Percentiles rank a stretch among this genome's conserved stretches.
Evolutionary conservation across 2,329 filamentous ascomycete genomes (phyloP).

Genomic region (Ascocoryne sarcoides): DNA sequence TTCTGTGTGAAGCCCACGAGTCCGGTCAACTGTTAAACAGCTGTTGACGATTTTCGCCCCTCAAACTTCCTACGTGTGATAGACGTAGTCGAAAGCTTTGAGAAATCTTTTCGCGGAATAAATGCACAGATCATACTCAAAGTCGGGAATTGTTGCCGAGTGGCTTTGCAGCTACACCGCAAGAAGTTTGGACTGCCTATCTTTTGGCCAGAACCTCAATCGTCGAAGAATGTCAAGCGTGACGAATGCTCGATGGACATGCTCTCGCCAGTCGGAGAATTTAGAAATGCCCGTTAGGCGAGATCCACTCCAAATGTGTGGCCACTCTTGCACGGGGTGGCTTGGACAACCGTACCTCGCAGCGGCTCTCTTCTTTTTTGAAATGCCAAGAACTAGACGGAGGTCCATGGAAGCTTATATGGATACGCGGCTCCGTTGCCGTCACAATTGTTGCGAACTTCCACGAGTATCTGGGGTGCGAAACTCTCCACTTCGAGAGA

Average conservation of each 20-base stretch:
- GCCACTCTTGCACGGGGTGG: background rate
- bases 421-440: constrained; percentile 12
- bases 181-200: background rate
- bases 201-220: too few relatives aligned
- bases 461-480: constrained; percentile 1
- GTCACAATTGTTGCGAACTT: constrained; percentile 5
- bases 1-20: constrained; percentile 1
- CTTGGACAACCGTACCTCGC: background rate
- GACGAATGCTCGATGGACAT: too few relatives aligned
- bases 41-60: constrained; percentile 3
- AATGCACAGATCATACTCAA: background rate
- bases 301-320: background rate
- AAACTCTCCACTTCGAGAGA: constrained; percentile 7
- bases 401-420: constrained; percentile 2
- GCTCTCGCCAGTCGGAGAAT: background rate
- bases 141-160: background rate
- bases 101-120: background rate
- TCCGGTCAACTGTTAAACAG: background rate
- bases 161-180: background rate
- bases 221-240: background rate
- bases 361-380: too few relatives aligned
- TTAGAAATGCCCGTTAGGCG: background rate
- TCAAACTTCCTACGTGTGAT: constrained; percentile 14
- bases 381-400: too few relatives aligned
- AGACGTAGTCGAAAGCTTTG: constrained; percentile 1